These are phyloP conservation scores for Atkinsonella hypoxylon DNA, from an alignment of 2,329 filamentous ascomycete species.

Conservation along the genomic window DNA sequence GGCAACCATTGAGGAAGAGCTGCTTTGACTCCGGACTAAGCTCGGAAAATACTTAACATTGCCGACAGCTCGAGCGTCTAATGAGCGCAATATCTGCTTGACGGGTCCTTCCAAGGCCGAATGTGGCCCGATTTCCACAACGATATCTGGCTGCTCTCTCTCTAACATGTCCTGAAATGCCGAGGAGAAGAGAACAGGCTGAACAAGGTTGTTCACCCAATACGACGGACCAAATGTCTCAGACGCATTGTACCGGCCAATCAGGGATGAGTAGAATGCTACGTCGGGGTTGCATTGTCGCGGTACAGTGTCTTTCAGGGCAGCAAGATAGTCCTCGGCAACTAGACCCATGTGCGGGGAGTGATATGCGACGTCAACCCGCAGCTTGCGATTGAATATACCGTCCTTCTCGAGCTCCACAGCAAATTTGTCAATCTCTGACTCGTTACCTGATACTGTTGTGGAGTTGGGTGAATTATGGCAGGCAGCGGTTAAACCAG, in stretches of 20 bases:
- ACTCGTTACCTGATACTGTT: conserved; percentile 37
- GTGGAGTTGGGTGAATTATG: conserved; percentile 40
- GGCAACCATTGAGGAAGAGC: conserved; percentile 31
- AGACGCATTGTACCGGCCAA: conserved; percentile 24
- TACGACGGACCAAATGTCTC: conserved; percentile 26
- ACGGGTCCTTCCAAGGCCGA: conserved; percentile 36
- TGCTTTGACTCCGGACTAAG: conserved; percentile 40
- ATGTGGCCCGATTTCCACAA: conserved; percentile 37
- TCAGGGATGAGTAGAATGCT: conserved; percentile 35
- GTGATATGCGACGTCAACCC: conserved; percentile 41
- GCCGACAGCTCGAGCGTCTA: conserved; percentile 25
- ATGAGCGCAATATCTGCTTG: conserved; percentile 36
- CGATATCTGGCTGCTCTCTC: conserved; percentile 13
- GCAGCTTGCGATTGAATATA: conserved; percentile 35
- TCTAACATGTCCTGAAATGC: conserved; percentile 19
- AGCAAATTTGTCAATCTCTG: conserved; percentile 29
- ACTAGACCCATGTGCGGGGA: conserved; percentile 41
- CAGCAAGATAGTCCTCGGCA: conserved; percentile 33
- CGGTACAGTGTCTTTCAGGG: conserved; percentile 12
- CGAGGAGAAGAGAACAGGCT: conserved; percentile 30
- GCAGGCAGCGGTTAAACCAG: conserved; percentile 23
- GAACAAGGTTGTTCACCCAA: conserved; percentile 34
- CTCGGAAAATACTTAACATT: conserved; percentile 31
- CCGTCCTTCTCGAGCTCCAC: conserved; percentile 25
- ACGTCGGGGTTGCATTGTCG: conserved; percentile 14